These are phyloP conservation scores for Penicillium italicum DNA, from an alignment of 2,329 filamentous ascomycete genomes.

Conservation along the genomic window DNA sequence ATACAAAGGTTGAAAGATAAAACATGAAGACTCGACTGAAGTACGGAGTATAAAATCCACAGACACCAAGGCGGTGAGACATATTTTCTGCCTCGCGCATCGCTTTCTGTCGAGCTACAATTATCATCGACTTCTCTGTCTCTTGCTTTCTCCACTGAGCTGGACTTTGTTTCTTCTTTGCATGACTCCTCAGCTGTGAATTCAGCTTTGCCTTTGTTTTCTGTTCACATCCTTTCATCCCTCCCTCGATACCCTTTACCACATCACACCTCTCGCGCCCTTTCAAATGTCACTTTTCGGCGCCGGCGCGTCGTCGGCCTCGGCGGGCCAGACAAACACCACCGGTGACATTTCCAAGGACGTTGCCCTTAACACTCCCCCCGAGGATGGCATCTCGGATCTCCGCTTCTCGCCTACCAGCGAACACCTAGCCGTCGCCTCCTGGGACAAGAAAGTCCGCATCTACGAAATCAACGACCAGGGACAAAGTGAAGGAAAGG, in stretches of 20 bases:
- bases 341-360: slow-evolving; percentile 90
- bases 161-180: neutral
- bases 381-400: slow-evolving; percentile 85
- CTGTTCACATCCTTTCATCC: neutral
- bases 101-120: slow-evolving; percentile 10
- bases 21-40: neutral
- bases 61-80: slow-evolving; percentile 1
- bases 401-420: slow-evolving; percentile 72
- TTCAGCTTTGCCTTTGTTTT: neutral
- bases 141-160: slow-evolving; percentile 2
- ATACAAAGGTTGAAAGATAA: neutral
- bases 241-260: neutral
- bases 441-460: slow-evolving; percentile 97
- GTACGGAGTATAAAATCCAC: neutral
- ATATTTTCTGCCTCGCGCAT: slow-evolving; percentile 11
- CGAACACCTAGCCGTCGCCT: slow-evolving; percentile 83
- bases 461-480: slow-evolving; percentile 85
- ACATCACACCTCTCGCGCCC: slow-evolving; percentile 13
- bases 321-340: slow-evolving; percentile 60
- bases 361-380: slow-evolving; percentile 71
- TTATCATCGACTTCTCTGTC: slow-evolving; percentile 1
- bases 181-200: neutral
- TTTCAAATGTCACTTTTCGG: slow-evolving; percentile 52
- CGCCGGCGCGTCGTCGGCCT: slow-evolving; percentile 47
- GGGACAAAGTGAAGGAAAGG: slow-evolving; percentile 79